These are phyloP conservation scores for Talaromyces verruculosus DNA, from an alignment of 2,329 filamentous ascomycete species.

Conservation along the genomic window DNA sequence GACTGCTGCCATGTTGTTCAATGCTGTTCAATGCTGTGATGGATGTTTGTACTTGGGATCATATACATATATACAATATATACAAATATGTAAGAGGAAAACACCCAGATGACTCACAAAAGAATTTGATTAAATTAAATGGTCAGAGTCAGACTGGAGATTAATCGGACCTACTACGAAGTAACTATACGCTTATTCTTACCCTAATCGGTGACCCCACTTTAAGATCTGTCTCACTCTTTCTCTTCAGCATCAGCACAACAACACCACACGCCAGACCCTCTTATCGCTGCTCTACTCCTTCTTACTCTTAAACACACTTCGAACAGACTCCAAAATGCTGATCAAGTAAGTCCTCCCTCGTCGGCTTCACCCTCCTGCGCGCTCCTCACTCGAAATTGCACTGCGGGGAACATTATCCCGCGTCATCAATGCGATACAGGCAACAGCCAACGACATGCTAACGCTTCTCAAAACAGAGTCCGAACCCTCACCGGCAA, in stretches of 20 bases:
- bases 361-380: background rate
- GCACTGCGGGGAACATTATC: conserved; percentile 16
- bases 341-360: conserved; percentile 50
- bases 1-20: conserved; percentile 29
- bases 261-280: background rate
- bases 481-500: conserved; percentile 97
- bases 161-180: background rate
- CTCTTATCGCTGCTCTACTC: too few species aligned
- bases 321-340: conserved; percentile 38
- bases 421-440: background rate
- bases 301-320: background rate
- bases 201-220: background rate
- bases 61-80: background rate
- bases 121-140: too few species aligned
- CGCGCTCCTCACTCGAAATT: background rate
- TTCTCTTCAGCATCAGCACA: background rate
- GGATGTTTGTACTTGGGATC: background rate
- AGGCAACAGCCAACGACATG: background rate
- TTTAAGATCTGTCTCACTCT: background rate
- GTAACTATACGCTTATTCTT: too few species aligned
- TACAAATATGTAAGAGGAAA: background rate
- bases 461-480: conserved; percentile 51
- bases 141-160: background rate
- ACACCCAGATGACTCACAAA: too few species aligned
- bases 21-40: background rate